These are phyloP conservation scores for Agrocybe praecox DNA, from an alignment of 768 basidiomycete genomes.

Conservation along the genomic window DNA sequence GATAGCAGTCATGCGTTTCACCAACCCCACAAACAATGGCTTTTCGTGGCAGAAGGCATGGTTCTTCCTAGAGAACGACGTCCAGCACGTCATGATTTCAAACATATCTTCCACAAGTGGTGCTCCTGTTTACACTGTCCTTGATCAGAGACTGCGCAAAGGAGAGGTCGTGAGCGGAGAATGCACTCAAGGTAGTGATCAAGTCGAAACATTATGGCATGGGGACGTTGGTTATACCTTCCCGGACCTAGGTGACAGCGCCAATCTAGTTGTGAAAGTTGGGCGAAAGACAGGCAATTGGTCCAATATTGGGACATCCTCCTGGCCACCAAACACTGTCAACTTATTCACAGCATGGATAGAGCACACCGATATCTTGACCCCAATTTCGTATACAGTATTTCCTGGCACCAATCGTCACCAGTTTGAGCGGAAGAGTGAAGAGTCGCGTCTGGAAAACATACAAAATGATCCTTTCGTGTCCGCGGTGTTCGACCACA, in stretches of 20 bases:
- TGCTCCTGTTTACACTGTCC: conserved; percentile 60
- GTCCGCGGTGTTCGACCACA: conserved; percentile 52
- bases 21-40: conserved; percentile 57
- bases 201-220: conserved; percentile 57
- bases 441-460: conserved; percentile 30
- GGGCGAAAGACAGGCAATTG: conserved; percentile 60
- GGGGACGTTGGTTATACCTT: conserved; percentile 64
- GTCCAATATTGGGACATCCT: conserved; percentile 64
- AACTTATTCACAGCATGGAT: conserved; percentile 70
- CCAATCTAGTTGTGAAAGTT: conserved; percentile 38
- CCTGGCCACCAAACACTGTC: conserved; percentile 54
- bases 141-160: conserved; percentile 60
- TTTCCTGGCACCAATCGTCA: conserved; percentile 50
- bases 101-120: conserved; percentile 46
- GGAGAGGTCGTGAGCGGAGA: conserved; percentile 43
- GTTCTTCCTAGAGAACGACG: conserved; percentile 70
- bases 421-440: conserved; percentile 41
- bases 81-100: conserved; percentile 65
- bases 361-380: conserved; percentile 35
- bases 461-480: conserved; percentile 48
- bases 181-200: conserved; percentile 10
- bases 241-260: conserved; percentile 27
- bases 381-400: conserved; percentile 52
- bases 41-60: conserved; percentile 70
- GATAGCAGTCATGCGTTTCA: conserved; percentile 64